Evolutionary conservation across 371 early-diverging fungal genomes (phyloP).

Genomic region (Parasitella parasitica): DNA sequence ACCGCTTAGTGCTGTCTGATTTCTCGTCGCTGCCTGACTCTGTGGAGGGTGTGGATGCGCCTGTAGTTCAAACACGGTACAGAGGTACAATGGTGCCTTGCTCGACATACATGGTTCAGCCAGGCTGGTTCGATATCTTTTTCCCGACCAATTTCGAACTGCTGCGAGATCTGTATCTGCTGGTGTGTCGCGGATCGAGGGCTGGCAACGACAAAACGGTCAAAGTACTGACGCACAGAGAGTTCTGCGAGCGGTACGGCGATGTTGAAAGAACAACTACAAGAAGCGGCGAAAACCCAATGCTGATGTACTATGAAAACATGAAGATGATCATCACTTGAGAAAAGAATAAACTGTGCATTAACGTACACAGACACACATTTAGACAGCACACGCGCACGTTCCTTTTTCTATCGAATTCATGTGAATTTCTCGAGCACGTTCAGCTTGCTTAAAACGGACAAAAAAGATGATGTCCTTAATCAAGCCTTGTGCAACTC

Average conservation of each 20-base stretch:
- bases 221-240: slow-evolving; percentile 65
- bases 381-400: too few species aligned
- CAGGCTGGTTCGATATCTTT: slow-evolving; percentile 94
- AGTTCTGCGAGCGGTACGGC: slow-evolving; percentile 73
- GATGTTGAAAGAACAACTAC: slow-evolving; percentile 70
- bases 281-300: slow-evolving; percentile 86
- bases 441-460: slow-evolving; percentile 5
- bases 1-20: slow-evolving; percentile 81
- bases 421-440: neutral
- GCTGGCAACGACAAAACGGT: slow-evolving; percentile 34
- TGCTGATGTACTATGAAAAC: slow-evolving; percentile 94
- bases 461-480: slow-evolving; percentile 18
- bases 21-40: slow-evolving; percentile 76
- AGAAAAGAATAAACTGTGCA: neutral
- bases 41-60: slow-evolving; percentile 72
- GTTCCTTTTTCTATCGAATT: neutral
- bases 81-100: slow-evolving; percentile 84
- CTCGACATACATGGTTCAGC: slow-evolving; percentile 86
- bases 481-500: neutral
- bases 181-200: slow-evolving; percentile 45
- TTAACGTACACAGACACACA: neutral
- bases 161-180: slow-evolving; percentile 66
- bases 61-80: slow-evolving; percentile 90
- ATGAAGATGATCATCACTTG: slow-evolving; percentile 63
- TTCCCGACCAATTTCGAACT: slow-evolving; percentile 94